These are phyloP conservation scores for Mercurialis annua DNA, from an alignment of 345 rosid genomes.

Conservation along the genomic window DNA sequence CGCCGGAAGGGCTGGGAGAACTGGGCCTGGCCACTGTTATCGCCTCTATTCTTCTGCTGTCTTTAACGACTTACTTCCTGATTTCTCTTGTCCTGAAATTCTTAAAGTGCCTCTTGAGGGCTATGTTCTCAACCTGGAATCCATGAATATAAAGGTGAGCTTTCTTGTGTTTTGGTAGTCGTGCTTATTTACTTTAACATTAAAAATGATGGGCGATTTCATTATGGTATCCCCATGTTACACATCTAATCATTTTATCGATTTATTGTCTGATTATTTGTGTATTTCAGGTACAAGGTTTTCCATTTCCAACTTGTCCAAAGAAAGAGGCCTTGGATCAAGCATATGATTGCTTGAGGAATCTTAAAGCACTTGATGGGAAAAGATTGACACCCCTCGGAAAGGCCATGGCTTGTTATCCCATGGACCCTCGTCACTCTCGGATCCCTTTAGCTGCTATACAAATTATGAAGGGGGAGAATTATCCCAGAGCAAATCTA, in stretches of 20 bases:
- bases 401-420: constrained; percentile 80
- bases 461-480: constrained; percentile 40
- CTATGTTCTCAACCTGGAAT: constrained; percentile 78
- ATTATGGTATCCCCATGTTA: neutral
- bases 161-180: constrained; percentile 12
- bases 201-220: neutral
- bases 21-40: constrained; percentile 92
- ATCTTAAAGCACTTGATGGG: constrained; percentile 67
- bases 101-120: constrained; percentile 78
- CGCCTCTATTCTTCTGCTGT: constrained; percentile 84
- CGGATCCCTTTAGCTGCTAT: constrained; percentile 83
- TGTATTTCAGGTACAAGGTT: constrained; percentile 60
- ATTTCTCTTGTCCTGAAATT: constrained; percentile 79
- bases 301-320: constrained; percentile 94
- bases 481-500: constrained; percentile 52
- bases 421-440: constrained; percentile 91
- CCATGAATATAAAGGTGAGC: constrained; percentile 75
- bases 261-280: neutral
- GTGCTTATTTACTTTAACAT: neutral
- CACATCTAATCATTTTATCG: neutral
- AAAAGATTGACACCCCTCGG: constrained; percentile 72
- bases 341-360: constrained; percentile 70
- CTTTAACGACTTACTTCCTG: constrained; percentile 60
- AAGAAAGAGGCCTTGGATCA: constrained; percentile 51
- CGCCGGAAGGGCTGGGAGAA: constrained; percentile 97